These are phyloP conservation scores for Clathrospora elynae DNA, from an alignment of 2,329 filamentous ascomycete species.

Conservation along the genomic window DNA sequence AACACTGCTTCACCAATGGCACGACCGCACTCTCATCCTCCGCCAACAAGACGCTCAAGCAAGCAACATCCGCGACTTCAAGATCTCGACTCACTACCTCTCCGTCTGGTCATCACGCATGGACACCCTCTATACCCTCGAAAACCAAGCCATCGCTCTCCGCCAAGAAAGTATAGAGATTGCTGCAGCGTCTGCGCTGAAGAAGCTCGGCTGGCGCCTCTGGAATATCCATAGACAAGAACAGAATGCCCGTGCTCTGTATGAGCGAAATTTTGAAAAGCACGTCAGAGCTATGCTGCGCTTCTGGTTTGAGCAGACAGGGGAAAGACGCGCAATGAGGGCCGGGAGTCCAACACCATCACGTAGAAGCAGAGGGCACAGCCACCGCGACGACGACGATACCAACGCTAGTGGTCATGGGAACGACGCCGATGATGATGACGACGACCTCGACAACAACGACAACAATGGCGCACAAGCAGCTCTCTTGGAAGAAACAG, in stretches of 20 bases:
- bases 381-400: neutral
- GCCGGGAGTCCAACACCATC: constrained; percentile 33
- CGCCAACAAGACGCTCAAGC: constrained; percentile 30
- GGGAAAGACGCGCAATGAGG: constrained; percentile 32
- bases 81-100: constrained; percentile 42
- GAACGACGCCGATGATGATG: neutral
- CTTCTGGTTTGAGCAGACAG: constrained; percentile 58
- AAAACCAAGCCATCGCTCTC: constrained; percentile 54
- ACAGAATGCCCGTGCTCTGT: constrained; percentile 60
- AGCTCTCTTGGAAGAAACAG: constrained; percentile 7
- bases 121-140: constrained; percentile 34
- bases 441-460: constrained; percentile 1
- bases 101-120: constrained; percentile 32
- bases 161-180: constrained; percentile 55
- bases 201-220: constrained; percentile 62
- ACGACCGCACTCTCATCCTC: constrained; percentile 43
- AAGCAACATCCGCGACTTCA: constrained; percentile 27
- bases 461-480: constrained; percentile 8
- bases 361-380: constrained; percentile 19
- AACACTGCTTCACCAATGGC: constrained; percentile 52
- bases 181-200: constrained; percentile 55
- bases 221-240: constrained; percentile 60
- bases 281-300: constrained; percentile 62
- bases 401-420: neutral
- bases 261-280: constrained; percentile 59